A percentile compares a stretch with the other conserved stretches of the same genome.
phyloP scores from a whole-genome alignment of 1,284 basidiomycete genomes.

The Bjerkandera adusta region DNA sequence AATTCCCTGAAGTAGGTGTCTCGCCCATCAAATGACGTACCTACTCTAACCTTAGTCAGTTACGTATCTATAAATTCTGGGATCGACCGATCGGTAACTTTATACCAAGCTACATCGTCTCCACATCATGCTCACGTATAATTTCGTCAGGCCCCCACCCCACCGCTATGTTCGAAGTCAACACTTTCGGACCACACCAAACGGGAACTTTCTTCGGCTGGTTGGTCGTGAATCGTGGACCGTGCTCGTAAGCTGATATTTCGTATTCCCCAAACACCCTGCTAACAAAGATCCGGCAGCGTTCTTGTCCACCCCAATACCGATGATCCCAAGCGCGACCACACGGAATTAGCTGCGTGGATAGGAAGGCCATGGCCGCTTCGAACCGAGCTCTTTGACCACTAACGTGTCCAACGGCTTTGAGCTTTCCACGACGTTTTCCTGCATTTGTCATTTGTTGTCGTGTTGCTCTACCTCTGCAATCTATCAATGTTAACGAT shows the following conservation, averaged over 20 bases:
- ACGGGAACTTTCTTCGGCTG: conserved; percentile 66
- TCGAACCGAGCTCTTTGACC: conserved; percentile 16
- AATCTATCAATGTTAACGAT: too few relatives aligned
- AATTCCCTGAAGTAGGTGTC: conserved; percentile 66
- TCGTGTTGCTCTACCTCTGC: too few relatives aligned
- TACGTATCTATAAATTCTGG: conserved; percentile 64
- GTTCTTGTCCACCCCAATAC: conserved; percentile 78
- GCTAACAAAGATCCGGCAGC: conserved; percentile 31
- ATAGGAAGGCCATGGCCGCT: conserved; percentile 65
- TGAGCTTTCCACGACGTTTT: not conserved
- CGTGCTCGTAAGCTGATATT: conserved; percentile 50
- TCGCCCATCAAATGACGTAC: too few relatives aligned
- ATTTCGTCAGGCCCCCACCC: conserved; percentile 51
- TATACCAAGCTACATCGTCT: not conserved
- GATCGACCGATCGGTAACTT: conserved; percentile 57
- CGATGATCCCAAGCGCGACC: conserved; percentile 53
- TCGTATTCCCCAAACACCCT: conserved; percentile 4
- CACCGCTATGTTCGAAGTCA: conserved; percentile 69
- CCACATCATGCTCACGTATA: not conserved
- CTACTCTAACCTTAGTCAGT: conserved; percentile 32
- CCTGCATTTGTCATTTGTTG: too few relatives aligned
- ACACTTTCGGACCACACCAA: conserved; percentile 63
- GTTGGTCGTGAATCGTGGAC: conserved; percentile 62
- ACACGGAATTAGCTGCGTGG: conserved; percentile 66
- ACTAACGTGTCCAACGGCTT: not conserved